Percentiles rank a stretch among this genome's conserved stretches.
Evolutionary conservation across 345 rosid species (phyloP).

Genomic region (Populus euphratica): DNA sequence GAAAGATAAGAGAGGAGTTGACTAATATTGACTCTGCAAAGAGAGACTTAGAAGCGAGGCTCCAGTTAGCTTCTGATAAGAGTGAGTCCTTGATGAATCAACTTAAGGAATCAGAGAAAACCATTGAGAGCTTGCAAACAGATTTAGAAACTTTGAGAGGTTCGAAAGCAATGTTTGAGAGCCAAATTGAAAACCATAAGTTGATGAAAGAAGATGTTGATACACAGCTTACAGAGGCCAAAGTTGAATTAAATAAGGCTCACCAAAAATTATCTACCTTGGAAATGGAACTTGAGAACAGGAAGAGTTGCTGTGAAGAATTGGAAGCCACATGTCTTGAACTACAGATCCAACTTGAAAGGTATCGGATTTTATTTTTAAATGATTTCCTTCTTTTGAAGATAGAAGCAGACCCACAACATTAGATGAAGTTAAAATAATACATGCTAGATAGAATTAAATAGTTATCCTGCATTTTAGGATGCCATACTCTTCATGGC

Average conservation of each 20-base stretch:
- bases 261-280: slow-evolving; percentile 29
- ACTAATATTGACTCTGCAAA: slow-evolving; percentile 23
- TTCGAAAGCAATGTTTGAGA: slow-evolving; percentile 31
- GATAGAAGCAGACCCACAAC: background rate
- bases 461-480: background rate
- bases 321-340: slow-evolving; percentile 46
- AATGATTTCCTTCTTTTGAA: background rate
- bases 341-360: slow-evolving; percentile 44
- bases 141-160: slow-evolving; percentile 39
- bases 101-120: slow-evolving; percentile 41
- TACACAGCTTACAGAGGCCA: slow-evolving; percentile 32
- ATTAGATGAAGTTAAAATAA: background rate
- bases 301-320: slow-evolving; percentile 41
- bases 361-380: slow-evolving; percentile 29
- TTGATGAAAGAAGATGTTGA: slow-evolving; percentile 34
- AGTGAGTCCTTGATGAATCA: slow-evolving; percentile 27
- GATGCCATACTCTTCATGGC: background rate
- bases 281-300: slow-evolving; percentile 46
- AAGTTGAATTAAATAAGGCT: slow-evolving; percentile 36
- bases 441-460: background rate
- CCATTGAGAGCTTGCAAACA: slow-evolving; percentile 27
- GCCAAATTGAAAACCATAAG: slow-evolving; percentile 38
- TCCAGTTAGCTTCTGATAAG: slow-evolving; percentile 26
- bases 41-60: slow-evolving; percentile 30
- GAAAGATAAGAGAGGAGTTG: slow-evolving; percentile 25